Percentiles rank a stretch among this genome's conserved stretches.
Evolutionary conservation across 148 eudicot species (phyloP).

Genomic region (Silene uniflora): DNA sequence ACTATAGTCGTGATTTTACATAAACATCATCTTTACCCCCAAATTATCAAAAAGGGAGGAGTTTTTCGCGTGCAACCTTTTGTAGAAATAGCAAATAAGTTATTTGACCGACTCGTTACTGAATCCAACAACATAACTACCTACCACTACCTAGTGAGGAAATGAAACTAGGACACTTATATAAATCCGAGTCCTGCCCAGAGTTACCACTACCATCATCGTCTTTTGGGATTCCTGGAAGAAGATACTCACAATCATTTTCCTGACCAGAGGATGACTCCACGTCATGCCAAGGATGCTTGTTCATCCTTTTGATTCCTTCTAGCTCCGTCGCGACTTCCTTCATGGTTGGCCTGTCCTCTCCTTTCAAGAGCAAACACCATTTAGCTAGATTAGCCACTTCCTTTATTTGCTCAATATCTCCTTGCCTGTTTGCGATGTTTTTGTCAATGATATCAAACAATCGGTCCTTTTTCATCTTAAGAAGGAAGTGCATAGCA

Average conservation of each 20-base stretch:
- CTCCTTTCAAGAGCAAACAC: slow-evolving; percentile 20
- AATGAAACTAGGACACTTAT: not conserved
- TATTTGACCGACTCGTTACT: not conserved
- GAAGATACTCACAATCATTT: slow-evolving; percentile 5
- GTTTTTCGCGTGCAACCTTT: not conserved
- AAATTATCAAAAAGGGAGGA: not conserved
- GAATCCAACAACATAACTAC: not conserved
- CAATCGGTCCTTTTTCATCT: slow-evolving; percentile 12
- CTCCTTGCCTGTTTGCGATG: not conserved
- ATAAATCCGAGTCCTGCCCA: slow-evolving; percentile 1
- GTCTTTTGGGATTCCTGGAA: not conserved
- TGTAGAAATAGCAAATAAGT: not conserved
- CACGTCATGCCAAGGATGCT: slow-evolving; percentile 9
- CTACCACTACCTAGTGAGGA: not conserved
- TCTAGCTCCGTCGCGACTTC: slow-evolving; percentile 23
- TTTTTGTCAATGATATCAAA: slow-evolving; percentile 19
- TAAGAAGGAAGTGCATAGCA: slow-evolving; percentile 17
- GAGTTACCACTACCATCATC: not conserved
- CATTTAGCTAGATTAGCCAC: slow-evolving; percentile 21
- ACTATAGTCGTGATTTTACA: not conserved
- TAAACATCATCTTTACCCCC: not conserved
- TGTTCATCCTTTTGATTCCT: slow-evolving; percentile 5
- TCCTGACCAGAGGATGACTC: not conserved
- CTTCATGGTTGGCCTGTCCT: slow-evolving; percentile 27
- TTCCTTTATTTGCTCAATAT: not conserved